Evolutionary conservation across 306 rosid species (phyloP).

Genomic region (Mucuna pruriens): DNA sequence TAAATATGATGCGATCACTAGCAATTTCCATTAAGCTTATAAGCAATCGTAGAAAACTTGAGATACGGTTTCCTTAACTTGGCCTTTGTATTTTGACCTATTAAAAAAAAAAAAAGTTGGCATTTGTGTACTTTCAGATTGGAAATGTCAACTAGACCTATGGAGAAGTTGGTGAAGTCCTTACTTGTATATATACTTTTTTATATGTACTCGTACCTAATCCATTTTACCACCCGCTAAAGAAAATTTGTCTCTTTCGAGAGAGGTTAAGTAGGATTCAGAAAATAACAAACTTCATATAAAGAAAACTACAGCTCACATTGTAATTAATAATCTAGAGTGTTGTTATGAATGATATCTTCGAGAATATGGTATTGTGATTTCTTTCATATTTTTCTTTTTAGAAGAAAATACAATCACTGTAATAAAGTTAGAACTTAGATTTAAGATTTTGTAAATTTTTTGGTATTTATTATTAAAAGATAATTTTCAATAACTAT

Average conservation of each 20-base stretch:
- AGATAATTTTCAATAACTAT: too few relatives aligned
- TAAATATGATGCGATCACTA: neutral
- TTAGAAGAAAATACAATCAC: too few relatives aligned
- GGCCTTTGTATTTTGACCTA: neutral
- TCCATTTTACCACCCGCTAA: constrained; percentile 46
- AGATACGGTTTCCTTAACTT: neutral
- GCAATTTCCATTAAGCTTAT: neutral
- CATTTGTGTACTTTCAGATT: constrained; percentile 45
- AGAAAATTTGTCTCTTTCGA: constrained; percentile 39
- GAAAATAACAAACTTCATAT: neutral
- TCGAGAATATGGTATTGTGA: neutral
- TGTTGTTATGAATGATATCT: neutral
- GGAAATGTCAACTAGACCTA: constrained; percentile 40
- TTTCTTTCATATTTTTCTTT: too few relatives aligned
- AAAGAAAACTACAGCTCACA: neutral
- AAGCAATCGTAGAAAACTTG: neutral
- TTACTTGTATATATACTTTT: constrained; percentile 36
- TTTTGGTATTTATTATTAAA: too few relatives aligned
- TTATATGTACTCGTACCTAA: constrained; percentile 50
- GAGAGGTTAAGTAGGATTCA: constrained; percentile 3
- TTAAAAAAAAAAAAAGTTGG: neutral
- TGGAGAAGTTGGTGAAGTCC: constrained; percentile 55
- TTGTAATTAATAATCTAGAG: neutral
- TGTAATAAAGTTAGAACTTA: too few relatives aligned
- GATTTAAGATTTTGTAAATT: too few relatives aligned